A percentile compares a stretch with the other conserved stretches of the same genome.
These are phyloP conservation scores for Zygnema circumcarinatum DNA, from an alignment of 139 green algal genomes.

Conservation along the genomic window DNA sequence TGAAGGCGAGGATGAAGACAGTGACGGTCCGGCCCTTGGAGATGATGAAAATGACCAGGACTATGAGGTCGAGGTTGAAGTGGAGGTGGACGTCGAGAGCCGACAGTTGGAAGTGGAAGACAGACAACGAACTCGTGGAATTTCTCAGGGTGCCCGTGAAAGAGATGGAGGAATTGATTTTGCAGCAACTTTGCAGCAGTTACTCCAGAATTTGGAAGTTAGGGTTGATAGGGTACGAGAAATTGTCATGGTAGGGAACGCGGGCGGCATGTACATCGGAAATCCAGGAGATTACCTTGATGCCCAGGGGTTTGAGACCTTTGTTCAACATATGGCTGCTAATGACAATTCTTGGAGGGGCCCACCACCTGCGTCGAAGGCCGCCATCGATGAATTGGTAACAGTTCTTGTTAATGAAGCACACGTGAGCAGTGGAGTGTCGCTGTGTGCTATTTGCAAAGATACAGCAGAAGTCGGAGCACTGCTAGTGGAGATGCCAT, in stretches of 20 bases:
- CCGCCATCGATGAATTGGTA: conserved; percentile 19
- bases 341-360: conserved; percentile 25
- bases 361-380: conserved; percentile 19
- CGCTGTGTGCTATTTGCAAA: conserved; percentile 46
- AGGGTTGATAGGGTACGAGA: background rate
- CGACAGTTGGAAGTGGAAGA: background rate
- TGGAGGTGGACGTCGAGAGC: background rate
- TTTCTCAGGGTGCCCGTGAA: background rate
- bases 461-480: conserved; percentile 35
- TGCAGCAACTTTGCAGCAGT: background rate
- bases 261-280: conserved; percentile 17
- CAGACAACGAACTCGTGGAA: background rate
- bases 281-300: conserved; percentile 49
- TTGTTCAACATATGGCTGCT: conserved; percentile 26
- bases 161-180: conserved; percentile 2
- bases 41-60: background rate
- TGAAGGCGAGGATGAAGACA: conserved; percentile 25
- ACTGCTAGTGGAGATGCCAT: conserved; percentile 26
- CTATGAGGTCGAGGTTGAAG: background rate
- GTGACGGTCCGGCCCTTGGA: background rate
- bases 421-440: conserved; percentile 16
- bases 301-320: conserved; percentile 30
- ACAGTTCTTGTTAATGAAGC: conserved; percentile 6
- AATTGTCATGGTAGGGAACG: conserved; percentile 5
- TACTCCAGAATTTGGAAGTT: background rate